A percentile compares a stretch with the other conserved stretches of the same genome.
Evolutionary conservation across 805 yeast genomes (phyloP).

Genomic region (Schwanniomyces pseudopolymorphus): DNA sequence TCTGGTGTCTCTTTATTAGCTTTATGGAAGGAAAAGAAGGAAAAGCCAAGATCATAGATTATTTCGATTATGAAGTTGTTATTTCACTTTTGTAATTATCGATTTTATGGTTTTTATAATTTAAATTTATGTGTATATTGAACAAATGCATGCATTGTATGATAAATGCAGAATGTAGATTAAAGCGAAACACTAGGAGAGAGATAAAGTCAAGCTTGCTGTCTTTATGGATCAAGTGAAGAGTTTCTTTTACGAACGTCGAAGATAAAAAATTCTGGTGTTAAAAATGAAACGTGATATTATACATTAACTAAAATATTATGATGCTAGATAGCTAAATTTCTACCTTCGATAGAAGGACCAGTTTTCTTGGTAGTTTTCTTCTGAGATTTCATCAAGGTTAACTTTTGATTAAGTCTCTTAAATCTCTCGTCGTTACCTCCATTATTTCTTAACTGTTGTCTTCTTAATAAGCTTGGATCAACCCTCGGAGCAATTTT

Average conservation of each 20-base stretch:
- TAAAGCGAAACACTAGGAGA: neutral
- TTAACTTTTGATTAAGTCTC: conserved; percentile 64
- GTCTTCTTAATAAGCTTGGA: conserved; percentile 45
- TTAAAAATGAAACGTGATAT: neutral
- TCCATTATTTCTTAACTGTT: conserved; percentile 42
- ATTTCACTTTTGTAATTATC: conserved; percentile 5
- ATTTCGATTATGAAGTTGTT: conserved; percentile 11
- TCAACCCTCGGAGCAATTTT: conserved; percentile 85
- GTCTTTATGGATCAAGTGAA: too few species aligned
- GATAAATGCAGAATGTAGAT: neutral
- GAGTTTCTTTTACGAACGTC: neutral
- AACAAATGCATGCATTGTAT: conserved; percentile 17
- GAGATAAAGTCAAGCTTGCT: neutral
- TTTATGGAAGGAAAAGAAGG: conserved; percentile 99
- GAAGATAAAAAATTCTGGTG: neutral
- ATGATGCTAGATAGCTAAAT: conserved; percentile 36
- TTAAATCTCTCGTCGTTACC: conserved; percentile 75
- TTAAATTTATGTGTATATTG: conserved; percentile 18
- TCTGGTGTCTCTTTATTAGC: conserved; percentile 99
- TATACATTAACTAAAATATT: neutral
- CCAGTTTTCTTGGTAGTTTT: conserved; percentile 60
- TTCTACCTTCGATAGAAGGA: conserved; percentile 77
- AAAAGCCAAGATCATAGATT: conserved; percentile 98
- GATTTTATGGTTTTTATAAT: conserved; percentile 6
- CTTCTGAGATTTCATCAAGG: conserved; percentile 47